Base-by-base conservation (phyloP, 306 rosid genomes). In the Quercus aquifolioides region DNA sequence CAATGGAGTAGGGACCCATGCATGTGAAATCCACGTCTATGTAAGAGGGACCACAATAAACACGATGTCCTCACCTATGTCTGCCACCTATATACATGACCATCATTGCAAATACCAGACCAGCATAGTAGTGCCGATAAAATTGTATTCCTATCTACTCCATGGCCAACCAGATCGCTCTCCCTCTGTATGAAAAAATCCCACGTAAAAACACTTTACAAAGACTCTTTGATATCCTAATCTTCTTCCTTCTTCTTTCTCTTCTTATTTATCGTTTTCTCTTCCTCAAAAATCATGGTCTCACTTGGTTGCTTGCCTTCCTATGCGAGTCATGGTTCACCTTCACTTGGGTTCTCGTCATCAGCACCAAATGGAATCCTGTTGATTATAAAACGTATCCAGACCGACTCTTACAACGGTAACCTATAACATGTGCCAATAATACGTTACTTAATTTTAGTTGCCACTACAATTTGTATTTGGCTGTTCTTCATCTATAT, bases 321-420 rank as follows among this genome's bases (percentile, higher is more conserved):
- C 18, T 87, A 1, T 93, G 90, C 35, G 98, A 91, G 76, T 83
- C 80, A 1, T 91, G 90, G 87, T 93, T 93, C 83, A 52, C 93
- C 78, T 76, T 83, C 87, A 33, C 62, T 5, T 84, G 88, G 91
- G 0, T 77, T 51, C 56, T 85, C 12, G 69, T 62, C 67, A 43
- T 94, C 68, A 58, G 4, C 86, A 73, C 38, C 76, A 82, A 74
- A 62, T 94, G 92, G 92, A 84, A 88, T 58, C 93, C 91, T 23
- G 75, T 84, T 5, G 21, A 51, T 0, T 58, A 55, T 85, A 82
- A 64, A 31, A 91, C 94, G 5, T 11, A 77, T 87, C 86, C 88
- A 0, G 23, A 83, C 6, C 84, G 80, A 26, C 93, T 93, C 59
- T 76, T 85, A 23, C 67, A 56, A 56, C 78, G 86, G 91, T 49